phyloP scores from a whole-genome alignment of 306 rosid genomes.

The Calophaca sinica region DNA sequence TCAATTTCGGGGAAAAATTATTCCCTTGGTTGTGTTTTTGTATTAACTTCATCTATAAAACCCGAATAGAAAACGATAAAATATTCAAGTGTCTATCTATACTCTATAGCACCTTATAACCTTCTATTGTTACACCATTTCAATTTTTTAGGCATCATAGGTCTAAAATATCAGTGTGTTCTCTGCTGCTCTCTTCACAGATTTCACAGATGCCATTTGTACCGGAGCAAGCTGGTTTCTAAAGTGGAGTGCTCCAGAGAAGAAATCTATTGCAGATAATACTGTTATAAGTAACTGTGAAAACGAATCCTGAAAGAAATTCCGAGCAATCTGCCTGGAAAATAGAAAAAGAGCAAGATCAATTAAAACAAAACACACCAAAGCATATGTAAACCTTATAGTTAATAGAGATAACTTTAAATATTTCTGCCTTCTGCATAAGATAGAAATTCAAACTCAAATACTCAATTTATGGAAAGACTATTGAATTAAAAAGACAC shows the following conservation, averaged over 20 bases:
- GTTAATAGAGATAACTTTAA: slow-evolving; percentile 6
- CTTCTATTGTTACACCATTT: slow-evolving; percentile 39
- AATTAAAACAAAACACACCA: slow-evolving; percentile 31
- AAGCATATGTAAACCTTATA: slow-evolving; percentile 11
- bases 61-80: slow-evolving; percentile 29
- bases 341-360: slow-evolving; percentile 35
- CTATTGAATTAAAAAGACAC: slow-evolving; percentile 3
- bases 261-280: slow-evolving; percentile 6
- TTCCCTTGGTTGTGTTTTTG: slow-evolving; percentile 13
- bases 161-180: slow-evolving; percentile 20
- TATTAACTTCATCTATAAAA: slow-evolving; percentile 1
- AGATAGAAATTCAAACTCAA: slow-evolving; percentile 32
- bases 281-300: slow-evolving; percentile 29
- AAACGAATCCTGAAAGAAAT: slow-evolving; percentile 27
- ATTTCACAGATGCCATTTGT: slow-evolving; percentile 34
- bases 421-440: slow-evolving; percentile 20
- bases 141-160: slow-evolving; percentile 34
- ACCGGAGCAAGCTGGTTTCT: slow-evolving; percentile 29
- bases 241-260: slow-evolving; percentile 37
- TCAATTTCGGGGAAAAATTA: background rate
- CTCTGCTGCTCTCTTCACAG: slow-evolving; percentile 29
- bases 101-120: slow-evolving; percentile 34
- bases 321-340: slow-evolving; percentile 47
- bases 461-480: background rate
- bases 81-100: slow-evolving; percentile 38